Evolutionary conservation across 2,329 filamentous ascomycete species (phyloP), one percentile per base, ranked within the genome.

Genomic region (Fusarium sp.): DNA sequence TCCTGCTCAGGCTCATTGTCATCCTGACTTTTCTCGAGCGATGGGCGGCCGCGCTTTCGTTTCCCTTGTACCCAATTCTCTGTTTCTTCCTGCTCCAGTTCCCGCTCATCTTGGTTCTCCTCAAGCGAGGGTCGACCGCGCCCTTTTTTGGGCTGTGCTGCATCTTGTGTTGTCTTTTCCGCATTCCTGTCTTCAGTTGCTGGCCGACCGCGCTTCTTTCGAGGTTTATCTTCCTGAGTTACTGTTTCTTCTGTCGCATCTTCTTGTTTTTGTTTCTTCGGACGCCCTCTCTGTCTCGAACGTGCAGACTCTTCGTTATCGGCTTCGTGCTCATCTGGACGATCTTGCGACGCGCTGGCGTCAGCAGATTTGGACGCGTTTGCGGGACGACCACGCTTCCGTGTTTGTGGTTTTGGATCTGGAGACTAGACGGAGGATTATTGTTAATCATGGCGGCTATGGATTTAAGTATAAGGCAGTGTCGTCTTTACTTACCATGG

Each of bases 321-420:
- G 63, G 70, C 69, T 53, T 73, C 71, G 58, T 74, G 66, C 51
- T 72, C 70, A 20, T 72, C 74, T 12, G 70, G 67, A 37, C 53
- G 65, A 40, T 69, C 66, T 29, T 71, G 71, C 49, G 74, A 75
- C 74, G 75, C 75, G 78, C 62, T 68, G 64, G 64, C 51, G 44
- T 20, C 25, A 37, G 59, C 61, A 27, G 76, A 62, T 66, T 77
- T 80, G 58, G 80, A 79, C 81, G 81, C 81, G 81, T 81, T 81
- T 32, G 80, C 73, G 14, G 79, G 81, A 42, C 80, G 78, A 57
- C 81, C 81, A 75, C 82, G 83, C 74, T 83, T 84, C 69, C 82
- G 82, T 70, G 81, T 82, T 56, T 77, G 78, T 29, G 73, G 74
- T 32, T 77, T 69, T 56, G 76, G 71, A 40, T 72, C 67, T 45